These are phyloP conservation scores for Adansonia digitata DNA, from an alignment of 345 rosid species.

Conservation along the genomic window DNA sequence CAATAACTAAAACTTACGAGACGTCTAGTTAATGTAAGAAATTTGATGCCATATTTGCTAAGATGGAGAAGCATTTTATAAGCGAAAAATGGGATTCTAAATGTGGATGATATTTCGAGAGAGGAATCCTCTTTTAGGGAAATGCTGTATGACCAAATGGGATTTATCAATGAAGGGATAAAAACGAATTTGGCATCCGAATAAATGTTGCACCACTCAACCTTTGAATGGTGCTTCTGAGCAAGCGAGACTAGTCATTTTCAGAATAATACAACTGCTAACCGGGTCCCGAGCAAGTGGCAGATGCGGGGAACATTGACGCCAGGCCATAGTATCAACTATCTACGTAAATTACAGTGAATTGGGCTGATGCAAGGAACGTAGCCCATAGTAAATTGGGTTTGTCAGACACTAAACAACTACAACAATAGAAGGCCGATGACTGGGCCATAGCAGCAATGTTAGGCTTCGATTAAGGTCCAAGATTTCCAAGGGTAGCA, in stretches of 20 bases:
- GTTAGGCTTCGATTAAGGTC: no score
- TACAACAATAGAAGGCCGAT: background rate
- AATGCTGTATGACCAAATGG: background rate
- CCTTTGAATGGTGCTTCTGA: background rate
- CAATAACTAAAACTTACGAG: no score
- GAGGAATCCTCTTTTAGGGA: background rate
- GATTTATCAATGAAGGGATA: background rate
- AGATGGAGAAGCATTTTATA: background rate
- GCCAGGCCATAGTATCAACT: background rate
- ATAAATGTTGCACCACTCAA: background rate
- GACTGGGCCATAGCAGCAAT: background rate
- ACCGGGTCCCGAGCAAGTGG: background rate
- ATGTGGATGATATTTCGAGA: background rate
- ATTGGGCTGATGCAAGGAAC: background rate
- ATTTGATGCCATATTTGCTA: background rate
- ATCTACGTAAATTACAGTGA: background rate
- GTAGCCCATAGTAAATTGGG: background rate
- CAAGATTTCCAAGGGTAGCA: background rate
- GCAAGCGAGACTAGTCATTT: background rate
- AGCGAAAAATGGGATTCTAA: background rate
- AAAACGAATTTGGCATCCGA: conserved; percentile 12
- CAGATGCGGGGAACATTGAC: conserved; percentile 3
- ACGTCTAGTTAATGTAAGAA: background rate
- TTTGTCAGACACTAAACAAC: background rate
- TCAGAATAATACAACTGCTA: background rate